These are phyloP conservation scores for Fonsecaea monophora DNA, from an alignment of 2,329 filamentous ascomycete species.

Conservation along the genomic window DNA sequence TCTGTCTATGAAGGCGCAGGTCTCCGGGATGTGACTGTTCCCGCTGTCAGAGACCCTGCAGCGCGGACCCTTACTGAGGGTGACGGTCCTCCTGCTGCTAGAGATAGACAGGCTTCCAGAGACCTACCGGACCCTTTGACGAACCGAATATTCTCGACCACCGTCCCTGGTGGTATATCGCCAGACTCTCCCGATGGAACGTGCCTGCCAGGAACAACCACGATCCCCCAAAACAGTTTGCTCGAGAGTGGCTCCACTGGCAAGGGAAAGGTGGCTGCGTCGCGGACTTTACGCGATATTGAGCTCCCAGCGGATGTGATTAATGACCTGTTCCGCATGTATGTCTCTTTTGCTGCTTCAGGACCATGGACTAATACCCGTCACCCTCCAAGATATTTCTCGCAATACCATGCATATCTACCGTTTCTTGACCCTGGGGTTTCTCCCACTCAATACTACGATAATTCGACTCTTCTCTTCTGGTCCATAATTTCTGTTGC, in stretches of 20 bases:
- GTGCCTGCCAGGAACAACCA: conserved; percentile 14
- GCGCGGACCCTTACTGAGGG: not conserved
- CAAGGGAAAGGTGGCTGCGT: not conserved
- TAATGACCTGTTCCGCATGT: conserved; percentile 17
- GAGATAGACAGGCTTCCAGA: not conserved
- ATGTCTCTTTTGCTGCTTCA: conserved; percentile 3
- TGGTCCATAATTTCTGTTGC: conserved; percentile 70
- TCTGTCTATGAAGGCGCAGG: conserved; percentile 9
- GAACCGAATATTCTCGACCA: conserved; percentile 12
- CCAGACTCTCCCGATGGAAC: conserved; percentile 1
- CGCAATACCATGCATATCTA: conserved; percentile 67
- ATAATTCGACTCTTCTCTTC: conserved; percentile 65
- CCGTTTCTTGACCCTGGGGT: conserved; percentile 64
- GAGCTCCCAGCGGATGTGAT: conserved; percentile 15
- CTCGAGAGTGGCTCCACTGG: not conserved
- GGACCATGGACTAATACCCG: not conserved
- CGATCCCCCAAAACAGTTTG: not conserved
- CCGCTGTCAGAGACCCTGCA: not conserved
- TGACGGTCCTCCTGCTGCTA: not conserved
- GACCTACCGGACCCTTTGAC: not conserved
- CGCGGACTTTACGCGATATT: conserved; percentile 9
- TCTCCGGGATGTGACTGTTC: not conserved
- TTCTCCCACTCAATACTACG: conserved; percentile 63
- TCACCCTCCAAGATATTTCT: conserved; percentile 57
- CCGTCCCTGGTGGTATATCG: conserved; percentile 4